phyloP scores from a whole-genome alignment of 2,329 filamentous ascomycete species.

The Capronia coronata region DNA sequence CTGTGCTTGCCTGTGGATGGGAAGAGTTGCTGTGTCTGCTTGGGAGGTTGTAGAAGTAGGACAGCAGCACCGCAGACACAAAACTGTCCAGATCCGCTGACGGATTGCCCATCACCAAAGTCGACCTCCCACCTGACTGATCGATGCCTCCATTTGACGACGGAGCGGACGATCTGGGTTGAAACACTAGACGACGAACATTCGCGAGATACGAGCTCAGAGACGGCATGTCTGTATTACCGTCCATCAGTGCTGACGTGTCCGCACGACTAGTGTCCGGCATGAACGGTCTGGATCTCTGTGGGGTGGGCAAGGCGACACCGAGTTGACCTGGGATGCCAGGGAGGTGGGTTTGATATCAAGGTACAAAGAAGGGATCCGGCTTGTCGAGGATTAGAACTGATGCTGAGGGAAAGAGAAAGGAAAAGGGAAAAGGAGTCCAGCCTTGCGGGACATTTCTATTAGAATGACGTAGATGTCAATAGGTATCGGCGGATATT shows the following conservation, averaged over 20 bases:
- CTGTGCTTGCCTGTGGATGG: too few species aligned
- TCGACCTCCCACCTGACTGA: background rate
- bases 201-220: background rate
- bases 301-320: too few species aligned
- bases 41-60: conserved; percentile 47
- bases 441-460: too few species aligned
- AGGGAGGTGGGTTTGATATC: too few species aligned
- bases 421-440: too few species aligned
- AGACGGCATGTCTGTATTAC: background rate
- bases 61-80: conserved; percentile 54
- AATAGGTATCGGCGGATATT: too few species aligned
- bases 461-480: too few species aligned
- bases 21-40: conserved; percentile 25
- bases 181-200: background rate
- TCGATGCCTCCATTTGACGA: background rate
- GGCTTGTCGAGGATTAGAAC: too few species aligned
- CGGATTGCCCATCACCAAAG: conserved; percentile 40
- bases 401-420: too few species aligned
- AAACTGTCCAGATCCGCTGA: conserved; percentile 58
- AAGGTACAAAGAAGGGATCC: too few species aligned
- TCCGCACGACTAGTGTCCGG: background rate
- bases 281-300: background rate
- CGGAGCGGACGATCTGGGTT: background rate
- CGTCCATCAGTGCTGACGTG: background rate
- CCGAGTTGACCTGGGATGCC: too few species aligned